phyloP scores from a whole-genome alignment of 768 basidiomycete genomes.

The Mycena indigotica region DNA sequence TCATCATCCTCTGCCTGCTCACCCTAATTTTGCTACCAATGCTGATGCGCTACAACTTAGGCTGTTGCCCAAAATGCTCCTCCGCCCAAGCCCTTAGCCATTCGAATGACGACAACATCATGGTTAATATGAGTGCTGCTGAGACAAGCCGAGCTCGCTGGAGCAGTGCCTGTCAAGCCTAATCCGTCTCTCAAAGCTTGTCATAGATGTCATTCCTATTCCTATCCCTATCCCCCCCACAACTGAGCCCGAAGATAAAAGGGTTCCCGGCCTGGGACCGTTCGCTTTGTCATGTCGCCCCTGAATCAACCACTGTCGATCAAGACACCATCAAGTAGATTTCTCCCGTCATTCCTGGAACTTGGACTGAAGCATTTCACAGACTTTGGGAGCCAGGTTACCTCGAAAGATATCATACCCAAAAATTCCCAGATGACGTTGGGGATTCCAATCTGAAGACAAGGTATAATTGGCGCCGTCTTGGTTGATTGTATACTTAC shows the following conservation, averaged over 20 bases:
- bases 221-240: slow-evolving; percentile 24
- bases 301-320: slow-evolving; percentile 62
- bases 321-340: slow-evolving; percentile 93
- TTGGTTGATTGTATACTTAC: background rate
- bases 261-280: slow-evolving; percentile 43
- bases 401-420: slow-evolving; percentile 89
- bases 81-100: slow-evolving; percentile 74
- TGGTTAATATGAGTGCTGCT: slow-evolving; percentile 97
- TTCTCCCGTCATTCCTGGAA: too few species aligned
- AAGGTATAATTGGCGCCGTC: slow-evolving; percentile 34
- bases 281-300: slow-evolving; percentile 12
- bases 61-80: slow-evolving; percentile 55
- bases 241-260: slow-evolving; percentile 38
- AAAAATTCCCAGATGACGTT: slow-evolving; percentile 83
- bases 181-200: slow-evolving; percentile 41
- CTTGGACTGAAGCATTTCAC: slow-evolving; percentile 12
- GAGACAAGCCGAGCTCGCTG: slow-evolving; percentile 88
- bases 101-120: slow-evolving; percentile 85
- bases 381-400: slow-evolving; percentile 98
- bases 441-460: slow-evolving; percentile 74
- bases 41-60: slow-evolving; percentile 69
- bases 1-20: slow-evolving; percentile 53
- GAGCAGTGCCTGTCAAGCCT: slow-evolving; percentile 50
- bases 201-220: slow-evolving; percentile 27
- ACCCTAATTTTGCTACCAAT: slow-evolving; percentile 72